Base-by-base conservation (phyloP, 192 early-diverging fungal genomes). In the Backusella mclennaniae region DNA sequence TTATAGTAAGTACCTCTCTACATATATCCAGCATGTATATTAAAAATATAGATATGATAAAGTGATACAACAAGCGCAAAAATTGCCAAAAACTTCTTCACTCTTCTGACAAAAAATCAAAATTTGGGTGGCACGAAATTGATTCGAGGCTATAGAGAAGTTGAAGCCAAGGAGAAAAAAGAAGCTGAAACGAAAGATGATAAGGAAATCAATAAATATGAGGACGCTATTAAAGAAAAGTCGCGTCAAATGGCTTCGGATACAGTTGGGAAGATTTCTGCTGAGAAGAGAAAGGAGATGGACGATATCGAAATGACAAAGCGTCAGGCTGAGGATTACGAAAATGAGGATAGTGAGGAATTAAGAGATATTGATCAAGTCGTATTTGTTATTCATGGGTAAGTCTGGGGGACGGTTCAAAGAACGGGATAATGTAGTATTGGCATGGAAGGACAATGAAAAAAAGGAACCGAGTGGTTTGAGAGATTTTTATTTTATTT, bases 311-410 rank as follows among this genome's bases (percentile, higher is more conserved):
- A 73, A 33, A 35, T 35, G 26, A 36, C 46, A 15, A 49, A n/a
- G 21, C 71, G 33, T 17, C 42, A 46, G 69, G 80, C 77, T 29
- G 86, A 90, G 69, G 87, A 91, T 71, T 86, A 90, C 59, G 81
- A 74, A 15, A 80, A 85, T 14, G 86, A 80, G 23, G 88, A 82
- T 0, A 77, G 75, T 29, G 89, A 91, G 35, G 86, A 90, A 2
- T 87, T 90, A 66, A 84, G 93, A 35, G 81, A 79, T 3, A 93
- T 96, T 56, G 86, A 94, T 76, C 95, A 96, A 77, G 73, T 96
- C 21, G 80, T 96, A 11, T 86, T 96, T 69, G 94, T 93, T 4
- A 90, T 96, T 79, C 95, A 96, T 74, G 95, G 94, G 82, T 73
- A 46, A 74, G 35, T 76, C 46, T 17, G 19, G 6, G 35, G 36